Evolutionary conservation across 345 rosid species (phyloP).

Genomic region (Syzygium grande): DNA sequence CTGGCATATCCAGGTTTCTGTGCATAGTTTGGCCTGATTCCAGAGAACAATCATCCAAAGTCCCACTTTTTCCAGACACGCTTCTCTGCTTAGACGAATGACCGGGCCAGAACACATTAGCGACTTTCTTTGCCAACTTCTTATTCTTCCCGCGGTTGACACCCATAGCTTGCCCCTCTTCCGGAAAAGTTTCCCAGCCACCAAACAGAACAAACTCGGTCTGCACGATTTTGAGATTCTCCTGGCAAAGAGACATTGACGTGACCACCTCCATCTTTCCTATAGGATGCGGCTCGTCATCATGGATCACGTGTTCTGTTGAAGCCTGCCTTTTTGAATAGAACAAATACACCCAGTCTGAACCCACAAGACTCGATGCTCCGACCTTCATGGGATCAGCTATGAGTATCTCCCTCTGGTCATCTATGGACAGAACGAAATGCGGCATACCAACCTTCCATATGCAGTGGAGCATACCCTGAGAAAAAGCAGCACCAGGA

Average conservation of each 20-base stretch:
- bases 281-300: constrained; percentile 34
- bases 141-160: constrained; percentile 32
- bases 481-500: constrained; percentile 35
- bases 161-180: constrained; percentile 20
- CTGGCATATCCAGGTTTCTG: constrained; percentile 19
- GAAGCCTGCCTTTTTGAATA: constrained; percentile 31
- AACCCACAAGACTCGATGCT: constrained; percentile 14
- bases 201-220: constrained; percentile 73
- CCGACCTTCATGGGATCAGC: constrained; percentile 42
- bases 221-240: constrained; percentile 43
- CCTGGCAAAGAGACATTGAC: constrained; percentile 32
- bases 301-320: constrained; percentile 25
- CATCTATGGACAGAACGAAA: constrained; percentile 76
- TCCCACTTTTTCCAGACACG: neutral
- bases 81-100: constrained; percentile 46
- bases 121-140: constrained; percentile 64
- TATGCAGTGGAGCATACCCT: constrained; percentile 70
- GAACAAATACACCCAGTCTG: constrained; percentile 50
- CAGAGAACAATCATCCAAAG: constrained; percentile 21
- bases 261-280: constrained; percentile 70
- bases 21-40: constrained; percentile 34
- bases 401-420: constrained; percentile 50
- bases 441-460: constrained; percentile 63
- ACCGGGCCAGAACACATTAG: constrained; percentile 41
- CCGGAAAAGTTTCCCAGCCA: constrained; percentile 23